Conservation (phyloP, 345 rosid genomes). For the Arabidopsis arenosa region DNA sequence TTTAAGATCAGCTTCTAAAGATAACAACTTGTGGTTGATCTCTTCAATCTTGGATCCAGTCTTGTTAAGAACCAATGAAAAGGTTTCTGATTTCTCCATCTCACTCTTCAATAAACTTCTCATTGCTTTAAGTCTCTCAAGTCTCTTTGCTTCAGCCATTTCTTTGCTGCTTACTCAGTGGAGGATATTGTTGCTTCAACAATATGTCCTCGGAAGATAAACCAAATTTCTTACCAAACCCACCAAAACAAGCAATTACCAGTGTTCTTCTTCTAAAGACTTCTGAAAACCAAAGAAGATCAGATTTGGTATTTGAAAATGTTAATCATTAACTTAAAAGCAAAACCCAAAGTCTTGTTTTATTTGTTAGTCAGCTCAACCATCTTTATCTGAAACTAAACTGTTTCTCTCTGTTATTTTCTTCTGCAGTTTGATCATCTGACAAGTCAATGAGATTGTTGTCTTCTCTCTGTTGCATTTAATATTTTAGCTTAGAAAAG, state of each 20-base stretch:
- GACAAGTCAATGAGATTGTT: constrained; percentile 23
- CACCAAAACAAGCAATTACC: constrained; percentile 36
- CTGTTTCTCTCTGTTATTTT: constrained; percentile 6
- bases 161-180: constrained; percentile 21
- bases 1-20: constrained; percentile 54
- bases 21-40: constrained; percentile 45
- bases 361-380: constrained; percentile 46
- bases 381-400: constrained; percentile 35
- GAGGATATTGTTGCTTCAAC: constrained; percentile 7
- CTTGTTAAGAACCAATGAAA: constrained; percentile 50
- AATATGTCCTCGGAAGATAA: constrained; percentile 31
- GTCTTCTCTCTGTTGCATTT: constrained; percentile 17
- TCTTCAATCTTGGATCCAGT: constrained; percentile 54
- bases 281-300: constrained; percentile 13
- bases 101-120: constrained; percentile 56
- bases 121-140: constrained; percentile 53
- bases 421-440: constrained; percentile 42
- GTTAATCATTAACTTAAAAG: constrained; percentile 44
- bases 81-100: constrained; percentile 64
- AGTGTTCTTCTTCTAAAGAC: not conserved
- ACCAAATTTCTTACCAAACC: constrained; percentile 47
- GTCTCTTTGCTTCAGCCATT: constrained; percentile 50
- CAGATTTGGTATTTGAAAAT: constrained; percentile 27
- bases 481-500: not conserved
- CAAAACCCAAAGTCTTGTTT: constrained; percentile 36